Evolutionary conservation across 768 basidiomycete species (phyloP).

Genomic region (Sutorius australiensis): DNA sequence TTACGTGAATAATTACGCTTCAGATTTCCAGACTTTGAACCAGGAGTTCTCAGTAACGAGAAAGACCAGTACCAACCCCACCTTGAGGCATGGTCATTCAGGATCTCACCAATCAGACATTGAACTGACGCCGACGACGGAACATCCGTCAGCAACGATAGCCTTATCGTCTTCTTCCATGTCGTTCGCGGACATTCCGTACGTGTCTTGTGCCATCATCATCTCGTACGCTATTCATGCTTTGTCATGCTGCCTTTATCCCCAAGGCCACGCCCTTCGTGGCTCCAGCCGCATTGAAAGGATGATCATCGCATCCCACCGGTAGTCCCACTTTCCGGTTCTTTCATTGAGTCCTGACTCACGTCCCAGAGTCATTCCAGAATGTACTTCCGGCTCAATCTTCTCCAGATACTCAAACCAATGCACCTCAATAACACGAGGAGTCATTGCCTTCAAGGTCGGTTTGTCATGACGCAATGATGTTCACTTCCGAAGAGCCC

Average conservation of each 20-base stretch:
- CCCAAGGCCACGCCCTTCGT: neutral
- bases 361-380: neutral
- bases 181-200: neutral
- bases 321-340: neutral
- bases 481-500: neutral
- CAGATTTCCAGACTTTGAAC: neutral
- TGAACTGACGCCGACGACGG: neutral
- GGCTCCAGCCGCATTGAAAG: no score
- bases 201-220: no score
- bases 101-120: neutral
- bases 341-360: neutral
- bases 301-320: neutral
- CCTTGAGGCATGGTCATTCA: neutral
- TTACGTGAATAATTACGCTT: neutral
- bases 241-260: constrained; percentile 3
- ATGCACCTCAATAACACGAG: neutral
- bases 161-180: neutral
- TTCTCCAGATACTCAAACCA: neutral
- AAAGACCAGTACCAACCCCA: neutral
- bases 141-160: neutral
- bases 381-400: no score
- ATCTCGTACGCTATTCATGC: neutral
- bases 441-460: neutral
- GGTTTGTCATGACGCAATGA: neutral
- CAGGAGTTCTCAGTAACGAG: neutral